Evolutionary conservation across 1,284 basidiomycete species (phyloP).

Genomic region (Ustilago cynodontis): DNA sequence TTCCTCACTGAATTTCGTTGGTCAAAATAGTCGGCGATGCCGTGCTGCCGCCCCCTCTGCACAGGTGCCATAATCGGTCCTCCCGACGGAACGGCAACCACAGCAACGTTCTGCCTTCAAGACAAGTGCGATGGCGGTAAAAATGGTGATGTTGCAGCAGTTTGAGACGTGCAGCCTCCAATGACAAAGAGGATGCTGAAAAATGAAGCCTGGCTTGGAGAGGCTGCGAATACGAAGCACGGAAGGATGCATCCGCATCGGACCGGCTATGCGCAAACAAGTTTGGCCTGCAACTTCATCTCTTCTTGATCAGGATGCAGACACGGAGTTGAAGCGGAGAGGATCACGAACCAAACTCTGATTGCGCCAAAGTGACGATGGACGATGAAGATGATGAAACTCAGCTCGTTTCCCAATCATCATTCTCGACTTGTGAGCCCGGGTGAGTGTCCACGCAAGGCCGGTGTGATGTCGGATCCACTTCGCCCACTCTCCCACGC

Average conservation of each 20-base stretch:
- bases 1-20: neutral
- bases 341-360: neutral
- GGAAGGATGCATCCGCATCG: neutral
- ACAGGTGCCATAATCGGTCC: neutral
- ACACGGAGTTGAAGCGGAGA: neutral
- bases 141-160: neutral
- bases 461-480: neutral
- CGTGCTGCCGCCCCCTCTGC: neutral
- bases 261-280: neutral
- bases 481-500: neutral
- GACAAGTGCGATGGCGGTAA: neutral
- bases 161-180: neutral
- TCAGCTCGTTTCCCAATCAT: neutral
- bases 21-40: constrained; percentile 1
- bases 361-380: neutral
- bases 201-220: neutral
- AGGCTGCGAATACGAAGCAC: neutral
- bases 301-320: neutral
- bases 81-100: neutral
- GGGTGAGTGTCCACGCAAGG: neutral
- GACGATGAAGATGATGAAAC: neutral
- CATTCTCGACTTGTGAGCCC: neutral
- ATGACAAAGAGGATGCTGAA: neutral
- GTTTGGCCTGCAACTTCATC: neutral
- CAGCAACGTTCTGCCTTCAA: neutral